These are phyloP conservation scores for Stellera chamaejasme DNA, from an alignment of 345 rosid species.

Conservation along the genomic window DNA sequence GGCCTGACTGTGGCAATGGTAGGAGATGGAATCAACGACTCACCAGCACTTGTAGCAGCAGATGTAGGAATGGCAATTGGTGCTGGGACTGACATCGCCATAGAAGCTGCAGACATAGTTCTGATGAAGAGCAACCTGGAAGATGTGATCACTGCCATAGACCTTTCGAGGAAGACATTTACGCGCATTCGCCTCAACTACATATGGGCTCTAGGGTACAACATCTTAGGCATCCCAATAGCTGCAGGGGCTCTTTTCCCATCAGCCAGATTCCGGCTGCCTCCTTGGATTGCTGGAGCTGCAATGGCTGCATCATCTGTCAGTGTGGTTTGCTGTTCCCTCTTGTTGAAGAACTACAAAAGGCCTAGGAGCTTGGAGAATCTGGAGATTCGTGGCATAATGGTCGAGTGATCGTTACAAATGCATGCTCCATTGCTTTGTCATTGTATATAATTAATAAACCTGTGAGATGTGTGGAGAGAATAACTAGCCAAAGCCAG, in stretches of 20 bases:
- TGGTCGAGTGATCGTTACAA: slow-evolving; percentile 27
- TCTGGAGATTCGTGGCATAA: slow-evolving; percentile 47
- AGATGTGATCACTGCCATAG: slow-evolving; percentile 90
- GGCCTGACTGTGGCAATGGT: slow-evolving; percentile 87
- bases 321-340: slow-evolving; percentile 88
- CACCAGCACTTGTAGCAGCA: slow-evolving; percentile 89
- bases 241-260: slow-evolving; percentile 89
- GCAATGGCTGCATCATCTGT: slow-evolving; percentile 99
- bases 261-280: slow-evolving; percentile 50
- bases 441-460: no score
- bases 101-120: slow-evolving; percentile 95
- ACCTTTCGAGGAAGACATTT: slow-evolving; percentile 77
- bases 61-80: slow-evolving; percentile 97
- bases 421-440: neutral
- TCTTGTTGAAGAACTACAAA: slow-evolving; percentile 62
- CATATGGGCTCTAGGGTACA: slow-evolving; percentile 90
- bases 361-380: slow-evolving; percentile 57
- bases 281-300: slow-evolving; percentile 98
- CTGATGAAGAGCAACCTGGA: slow-evolving; percentile 90
- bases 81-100: slow-evolving; percentile 93
- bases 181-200: slow-evolving; percentile 82
- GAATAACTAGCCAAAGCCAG: no score
- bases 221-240: slow-evolving; percentile 73
- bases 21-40: slow-evolving; percentile 93
- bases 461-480: no score